These are phyloP conservation scores for Floccularia luteovirens DNA, from an alignment of 768 basidiomycete genomes.

Conservation along the genomic window DNA sequence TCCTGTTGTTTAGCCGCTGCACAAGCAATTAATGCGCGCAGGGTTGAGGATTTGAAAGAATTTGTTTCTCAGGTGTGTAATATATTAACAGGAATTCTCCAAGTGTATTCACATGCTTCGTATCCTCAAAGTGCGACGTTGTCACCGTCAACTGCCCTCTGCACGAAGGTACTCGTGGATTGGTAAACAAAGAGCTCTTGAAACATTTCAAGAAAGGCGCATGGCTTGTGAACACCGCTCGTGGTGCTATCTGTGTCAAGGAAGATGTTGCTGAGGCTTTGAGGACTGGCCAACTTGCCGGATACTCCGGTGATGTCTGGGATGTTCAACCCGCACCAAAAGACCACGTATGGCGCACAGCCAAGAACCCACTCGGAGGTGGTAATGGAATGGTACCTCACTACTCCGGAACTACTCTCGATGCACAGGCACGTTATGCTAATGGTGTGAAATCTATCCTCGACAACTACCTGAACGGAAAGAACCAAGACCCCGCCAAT, in stretches of 20 bases:
- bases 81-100: neutral
- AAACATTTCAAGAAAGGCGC: conserved; percentile 89
- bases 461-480: conserved; percentile 55
- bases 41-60: conserved; percentile 65
- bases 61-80: conserved; percentile 34
- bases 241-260: conserved; percentile 86
- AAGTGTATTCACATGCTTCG: neutral
- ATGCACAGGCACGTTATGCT: conserved; percentile 86
- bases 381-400: conserved; percentile 90
- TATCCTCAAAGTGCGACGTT: conserved; percentile 66
- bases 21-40: conserved; percentile 59
- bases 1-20: conserved; percentile 38
- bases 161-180: conserved; percentile 76
- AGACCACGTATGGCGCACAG: conserved; percentile 81
- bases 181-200: conserved; percentile 77
- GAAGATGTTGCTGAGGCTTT: conserved; percentile 75
- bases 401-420: conserved; percentile 84
- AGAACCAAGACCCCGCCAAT: conserved; percentile 70
- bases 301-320: conserved; percentile 72
- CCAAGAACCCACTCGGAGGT: conserved; percentile 73
- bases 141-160: conserved; percentile 86
- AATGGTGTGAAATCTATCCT: conserved; percentile 63
- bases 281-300: conserved; percentile 66
- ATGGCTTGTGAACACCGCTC: conserved; percentile 91
- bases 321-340: conserved; percentile 81